Conservation (phyloP, 495 filamentous ascomycete species). For the Aspergillus baeticus region DNA sequence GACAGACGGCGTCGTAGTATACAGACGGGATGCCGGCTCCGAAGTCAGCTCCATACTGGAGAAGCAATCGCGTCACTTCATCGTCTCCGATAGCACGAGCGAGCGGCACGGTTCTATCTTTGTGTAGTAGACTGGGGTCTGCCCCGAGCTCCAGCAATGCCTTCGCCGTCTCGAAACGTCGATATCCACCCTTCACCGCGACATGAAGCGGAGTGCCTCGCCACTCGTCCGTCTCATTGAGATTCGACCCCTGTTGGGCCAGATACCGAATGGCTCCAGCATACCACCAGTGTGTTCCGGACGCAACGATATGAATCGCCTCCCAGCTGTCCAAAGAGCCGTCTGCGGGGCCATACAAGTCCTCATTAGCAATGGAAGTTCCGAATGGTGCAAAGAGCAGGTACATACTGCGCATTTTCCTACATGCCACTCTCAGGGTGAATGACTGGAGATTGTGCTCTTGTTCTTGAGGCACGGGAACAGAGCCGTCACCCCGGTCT, state of each 20-base stretch:
- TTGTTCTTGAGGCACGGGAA: too few relatives aligned
- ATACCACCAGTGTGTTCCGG: constrained; percentile 1
- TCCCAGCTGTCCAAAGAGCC: too few relatives aligned
- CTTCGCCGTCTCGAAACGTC: neutral
- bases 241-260: neutral
- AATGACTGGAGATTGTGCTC: neutral
- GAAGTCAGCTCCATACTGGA: neutral
- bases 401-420: neutral
- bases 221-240: neutral
- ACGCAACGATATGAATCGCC: neutral
- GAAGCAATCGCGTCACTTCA: neutral
- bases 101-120: neutral
- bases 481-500: too few relatives aligned
- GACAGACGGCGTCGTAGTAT: neutral
- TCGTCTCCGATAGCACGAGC: neutral
- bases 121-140: neutral
- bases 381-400: neutral
- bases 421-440: neutral
- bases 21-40: neutral
- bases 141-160: constrained; percentile 1
- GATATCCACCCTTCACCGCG: neutral
- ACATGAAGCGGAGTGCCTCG: neutral
- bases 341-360: too few relatives aligned
- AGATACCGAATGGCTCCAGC: neutral
- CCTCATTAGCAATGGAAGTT: neutral